Percentiles rank a stretch among this genome's conserved stretches.
Evolutionary conservation across 2,329 filamentous ascomycete species (phyloP).

Genomic region (Atkinsonella hypoxylon): DNA sequence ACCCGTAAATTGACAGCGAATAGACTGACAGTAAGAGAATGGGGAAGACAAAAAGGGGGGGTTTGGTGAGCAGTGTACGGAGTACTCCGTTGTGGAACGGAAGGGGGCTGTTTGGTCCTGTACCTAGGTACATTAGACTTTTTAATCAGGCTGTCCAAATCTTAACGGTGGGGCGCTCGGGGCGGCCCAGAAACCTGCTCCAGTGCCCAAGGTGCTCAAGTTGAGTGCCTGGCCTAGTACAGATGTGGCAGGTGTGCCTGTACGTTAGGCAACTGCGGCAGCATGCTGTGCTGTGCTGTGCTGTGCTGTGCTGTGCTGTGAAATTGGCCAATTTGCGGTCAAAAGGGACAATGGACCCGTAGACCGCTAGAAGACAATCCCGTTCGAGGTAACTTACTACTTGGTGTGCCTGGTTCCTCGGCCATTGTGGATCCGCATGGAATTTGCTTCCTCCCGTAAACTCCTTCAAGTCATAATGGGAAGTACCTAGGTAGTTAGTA

Average conservation of each 20-base stretch:
- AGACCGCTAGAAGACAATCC: too few species aligned
- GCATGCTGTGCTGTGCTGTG: neutral
- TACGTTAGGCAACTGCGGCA: too few species aligned
- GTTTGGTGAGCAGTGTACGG: too few species aligned
- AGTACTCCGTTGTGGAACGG: too few species aligned
- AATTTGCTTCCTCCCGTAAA: neutral
- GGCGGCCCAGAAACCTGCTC: constrained; percentile 8
- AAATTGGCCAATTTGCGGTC: constrained; percentile 15
- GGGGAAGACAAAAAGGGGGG: too few species aligned
- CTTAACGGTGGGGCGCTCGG: constrained; percentile 8
- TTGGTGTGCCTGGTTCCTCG: too few species aligned
- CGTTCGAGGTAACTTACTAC: too few species aligned
- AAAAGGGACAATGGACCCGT: neutral
- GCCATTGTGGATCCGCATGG: neutral
- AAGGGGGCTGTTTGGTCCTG: neutral
- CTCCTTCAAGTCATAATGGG: neutral
- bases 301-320: constrained; percentile 6
- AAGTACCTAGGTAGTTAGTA: neutral
- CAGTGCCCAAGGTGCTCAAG: neutral
- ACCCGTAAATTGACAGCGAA: too few species aligned
- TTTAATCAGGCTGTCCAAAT: constrained; percentile 2
- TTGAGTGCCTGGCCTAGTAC: neutral
- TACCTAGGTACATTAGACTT: too few species aligned
- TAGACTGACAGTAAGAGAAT: too few species aligned
- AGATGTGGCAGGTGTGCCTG: neutral